Conservation (phyloP, 2,329 filamentous ascomycete species). For the Ophiostoma ips region DNA sequence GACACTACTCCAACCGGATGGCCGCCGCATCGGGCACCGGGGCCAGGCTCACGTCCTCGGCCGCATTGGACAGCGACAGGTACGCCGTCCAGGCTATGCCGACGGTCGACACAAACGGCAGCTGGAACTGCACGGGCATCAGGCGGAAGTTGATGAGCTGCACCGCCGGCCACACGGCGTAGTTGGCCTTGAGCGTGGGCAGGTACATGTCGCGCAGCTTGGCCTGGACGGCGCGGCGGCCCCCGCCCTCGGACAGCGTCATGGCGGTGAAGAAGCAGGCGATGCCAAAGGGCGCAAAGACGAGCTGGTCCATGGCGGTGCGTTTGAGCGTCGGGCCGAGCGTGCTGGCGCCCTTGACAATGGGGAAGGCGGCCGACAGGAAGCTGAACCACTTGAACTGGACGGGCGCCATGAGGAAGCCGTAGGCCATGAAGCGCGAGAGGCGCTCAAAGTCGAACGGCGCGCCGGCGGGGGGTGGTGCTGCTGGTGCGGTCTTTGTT, state of each 20-base stretch:
- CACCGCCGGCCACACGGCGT: slow-evolving; percentile 84
- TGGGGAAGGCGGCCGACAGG: slow-evolving; percentile 67
- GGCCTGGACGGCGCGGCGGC: slow-evolving; percentile 58
- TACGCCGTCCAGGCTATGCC: slow-evolving; percentile 98
- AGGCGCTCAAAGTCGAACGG: slow-evolving; percentile 86
- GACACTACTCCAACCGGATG: slow-evolving; percentile 23
- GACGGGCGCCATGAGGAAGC: slow-evolving; percentile 87
- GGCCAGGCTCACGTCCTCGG: slow-evolving; percentile 44
- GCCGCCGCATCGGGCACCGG: slow-evolving; percentile 20
- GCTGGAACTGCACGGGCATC: slow-evolving; percentile 90
- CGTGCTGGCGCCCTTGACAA: slow-evolving; percentile 59
- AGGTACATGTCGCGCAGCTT: slow-evolving; percentile 93
- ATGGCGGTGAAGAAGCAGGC: slow-evolving; percentile 88
- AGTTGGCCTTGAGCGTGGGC: slow-evolving; percentile 91
- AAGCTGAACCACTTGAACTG: slow-evolving; percentile 96
- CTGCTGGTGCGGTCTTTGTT: too few species aligned
- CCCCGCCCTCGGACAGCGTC: slow-evolving; percentile 89
- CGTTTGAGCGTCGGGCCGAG: slow-evolving; percentile 74
- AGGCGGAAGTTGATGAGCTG: slow-evolving; percentile 94
- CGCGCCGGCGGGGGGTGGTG: background rate
- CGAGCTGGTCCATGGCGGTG: slow-evolving; percentile 80
- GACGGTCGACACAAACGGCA: slow-evolving; percentile 89
- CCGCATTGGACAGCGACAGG: slow-evolving; percentile 77
- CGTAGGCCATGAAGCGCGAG: slow-evolving; percentile 92
- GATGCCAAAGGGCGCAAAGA: slow-evolving; percentile 70